phyloP scores from a whole-genome alignment of 306 rosid species.

The Fragaria iinumae region DNA sequence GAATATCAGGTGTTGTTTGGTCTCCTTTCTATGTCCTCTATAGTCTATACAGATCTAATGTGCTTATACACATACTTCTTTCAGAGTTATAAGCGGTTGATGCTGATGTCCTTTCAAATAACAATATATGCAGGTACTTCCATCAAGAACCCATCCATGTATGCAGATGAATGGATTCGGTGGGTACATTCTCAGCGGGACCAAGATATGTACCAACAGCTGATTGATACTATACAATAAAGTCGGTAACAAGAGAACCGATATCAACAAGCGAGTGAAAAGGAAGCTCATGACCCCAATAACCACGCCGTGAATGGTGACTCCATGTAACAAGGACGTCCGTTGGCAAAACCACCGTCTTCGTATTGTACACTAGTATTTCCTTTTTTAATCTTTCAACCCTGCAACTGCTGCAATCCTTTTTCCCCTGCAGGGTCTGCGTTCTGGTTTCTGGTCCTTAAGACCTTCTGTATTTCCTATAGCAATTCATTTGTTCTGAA shows the following conservation, averaged over 20 bases:
- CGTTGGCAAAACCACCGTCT: background rate
- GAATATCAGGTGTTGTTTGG: conserved; percentile 81
- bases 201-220: conserved; percentile 51
- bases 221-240: conserved; percentile 22
- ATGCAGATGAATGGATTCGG: conserved; percentile 95
- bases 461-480: background rate
- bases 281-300: background rate
- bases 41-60: too few relatives aligned
- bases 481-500: background rate
- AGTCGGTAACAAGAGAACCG: background rate
- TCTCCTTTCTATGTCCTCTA: conserved; percentile 1
- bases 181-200: conserved; percentile 89
- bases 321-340: background rate
- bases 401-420: conserved; percentile 19
- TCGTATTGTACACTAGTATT: background rate
- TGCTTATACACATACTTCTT: too few relatives aligned
- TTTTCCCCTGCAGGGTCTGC: conserved; percentile 12
- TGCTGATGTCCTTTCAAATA: background rate
- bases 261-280: background rate
- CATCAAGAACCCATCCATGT: conserved; percentile 87
- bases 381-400: background rate
- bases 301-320: background rate
- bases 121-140: conserved; percentile 72
- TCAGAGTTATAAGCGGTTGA: background rate
- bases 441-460: background rate